These are phyloP conservation scores for Backusella mclennaniae DNA, from an alignment of 192 early-diverging fungal genomes.

Conservation along the genomic window DNA sequence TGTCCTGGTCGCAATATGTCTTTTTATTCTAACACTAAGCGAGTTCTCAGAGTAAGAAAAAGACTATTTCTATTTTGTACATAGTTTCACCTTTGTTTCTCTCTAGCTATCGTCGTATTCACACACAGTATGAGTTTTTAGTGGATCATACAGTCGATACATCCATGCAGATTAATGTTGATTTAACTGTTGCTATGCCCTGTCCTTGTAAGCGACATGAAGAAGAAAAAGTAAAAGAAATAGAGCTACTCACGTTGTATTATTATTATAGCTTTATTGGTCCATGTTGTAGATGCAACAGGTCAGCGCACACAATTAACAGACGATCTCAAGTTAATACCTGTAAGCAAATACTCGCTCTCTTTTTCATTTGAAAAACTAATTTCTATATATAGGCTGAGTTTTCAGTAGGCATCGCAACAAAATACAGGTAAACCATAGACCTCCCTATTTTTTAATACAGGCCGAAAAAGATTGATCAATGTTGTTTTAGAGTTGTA, in stretches of 20 bases:
- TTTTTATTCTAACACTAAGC: conserved; percentile 63
- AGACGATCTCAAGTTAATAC: conserved; percentile 49
- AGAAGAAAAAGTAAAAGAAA: too few relatives aligned
- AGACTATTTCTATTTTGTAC: neutral
- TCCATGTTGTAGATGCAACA: conserved; percentile 70
- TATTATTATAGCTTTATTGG: conserved; percentile 14
- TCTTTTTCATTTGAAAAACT: neutral
- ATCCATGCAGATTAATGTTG: conserved; percentile 80
- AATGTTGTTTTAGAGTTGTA: neutral
- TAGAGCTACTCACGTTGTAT: neutral
- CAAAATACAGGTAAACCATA: conserved; percentile 21
- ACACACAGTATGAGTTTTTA: conserved; percentile 75
- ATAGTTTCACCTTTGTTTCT: neutral
- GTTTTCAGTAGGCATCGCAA: conserved; percentile 25
- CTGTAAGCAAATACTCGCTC: conserved; percentile 32
- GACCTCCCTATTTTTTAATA: too few relatives aligned
- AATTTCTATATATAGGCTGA: conserved; percentile 15
- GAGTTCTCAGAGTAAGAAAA: conserved; percentile 67
- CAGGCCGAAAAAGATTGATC: neutral
- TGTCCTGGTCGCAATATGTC: conserved; percentile 60
- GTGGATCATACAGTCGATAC: conserved; percentile 69
- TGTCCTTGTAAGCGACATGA: conserved; percentile 52
- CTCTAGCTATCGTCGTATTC: conserved; percentile 39
- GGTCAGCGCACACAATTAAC: conserved; percentile 58
- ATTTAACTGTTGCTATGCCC: conserved; percentile 84